Evolutionary conservation across 2,329 filamentous ascomycete species (phyloP), one percentile per base, ranked within the genome.

Genomic region (Penicillium sp.): DNA sequence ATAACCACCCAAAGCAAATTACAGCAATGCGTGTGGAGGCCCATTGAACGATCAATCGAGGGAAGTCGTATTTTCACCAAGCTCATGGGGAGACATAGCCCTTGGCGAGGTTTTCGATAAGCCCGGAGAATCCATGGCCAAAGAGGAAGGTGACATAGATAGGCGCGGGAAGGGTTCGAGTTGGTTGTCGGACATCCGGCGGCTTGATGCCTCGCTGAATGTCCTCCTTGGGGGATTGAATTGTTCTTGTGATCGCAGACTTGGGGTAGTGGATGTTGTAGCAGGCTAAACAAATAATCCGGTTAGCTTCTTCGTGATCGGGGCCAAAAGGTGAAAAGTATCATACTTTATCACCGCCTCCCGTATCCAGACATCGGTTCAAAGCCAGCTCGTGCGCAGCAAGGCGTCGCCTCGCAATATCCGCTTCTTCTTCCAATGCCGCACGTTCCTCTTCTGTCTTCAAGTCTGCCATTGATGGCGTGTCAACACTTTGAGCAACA

Each of bases 371-470:
- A 1, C 85, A 85, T 29, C 81, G 78, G 56, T 78, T 78, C 11
- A 79, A 63, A 10, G 85, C 85, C 20, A 87, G 67, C 43, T 78
- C 75, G 34, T 79, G 78, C 3, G 85, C 85, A 43, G 81, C 81
- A 37, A 78, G 73, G 35, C 85, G 75, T 63, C 79, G 84, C 47
- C 77, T 74, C 53, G 79, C 73, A 26, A 87, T 73, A 37, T 79
- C 77, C 4, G 72, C 71, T 66, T 88, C 85, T 66, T 88, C 84
- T 65, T 85, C 75, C 34, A 73, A 63, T 46, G 76, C 79, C 0
- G 80, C 69, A 31, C 72, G 74, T 22, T 83, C 80, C 66, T 88
- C 85, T 71, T 88, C 83, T 34, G 75, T 76, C 63, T 81, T 80
- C 13, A 87, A 67, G 52, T 85, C 82, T 5, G 72, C 75, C 43